These are phyloP conservation scores for Pythium pyrilobum DNA, from an alignment of 352 stramenopile genomes.

Conservation along the genomic window DNA sequence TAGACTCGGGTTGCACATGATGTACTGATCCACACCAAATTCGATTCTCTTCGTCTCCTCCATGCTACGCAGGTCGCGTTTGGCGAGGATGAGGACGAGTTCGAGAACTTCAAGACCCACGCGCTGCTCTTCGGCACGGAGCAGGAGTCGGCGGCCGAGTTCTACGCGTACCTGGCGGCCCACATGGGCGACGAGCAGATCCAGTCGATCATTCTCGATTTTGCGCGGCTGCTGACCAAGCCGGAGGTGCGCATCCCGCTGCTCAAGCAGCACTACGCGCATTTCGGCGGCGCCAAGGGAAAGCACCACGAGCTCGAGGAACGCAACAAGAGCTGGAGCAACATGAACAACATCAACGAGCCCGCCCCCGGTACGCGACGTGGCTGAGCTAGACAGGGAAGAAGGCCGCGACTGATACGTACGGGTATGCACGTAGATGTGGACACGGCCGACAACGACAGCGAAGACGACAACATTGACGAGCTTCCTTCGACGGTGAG, in stretches of 20 bases:
- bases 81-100: constrained; percentile 48
- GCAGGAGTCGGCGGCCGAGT: constrained; percentile 52
- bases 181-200: constrained; percentile 51
- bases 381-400: too few species aligned
- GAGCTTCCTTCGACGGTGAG: constrained; percentile 65
- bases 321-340: constrained; percentile 70
- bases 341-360: constrained; percentile 19
- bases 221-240: constrained; percentile 68
- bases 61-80: constrained; percentile 19
- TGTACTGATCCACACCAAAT: too few species aligned
- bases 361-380: constrained; percentile 38
- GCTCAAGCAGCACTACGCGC: constrained; percentile 60
- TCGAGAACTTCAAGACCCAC: constrained; percentile 74
- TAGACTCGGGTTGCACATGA: too few species aligned
- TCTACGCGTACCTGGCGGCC: constrained; percentile 61
- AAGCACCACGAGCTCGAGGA: constrained; percentile 16
- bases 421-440: background rate
- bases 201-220: constrained; percentile 72
- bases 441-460: constrained; percentile 23
- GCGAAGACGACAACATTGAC: constrained; percentile 63
- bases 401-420: too few species aligned
- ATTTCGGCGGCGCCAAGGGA: constrained; percentile 21
- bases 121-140: constrained; percentile 70
- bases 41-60: too few species aligned
- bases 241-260: constrained; percentile 53